Evolutionary conservation across 2,329 filamentous ascomycete genomes (phyloP).

Genomic region (Cladosporium sp.): DNA sequence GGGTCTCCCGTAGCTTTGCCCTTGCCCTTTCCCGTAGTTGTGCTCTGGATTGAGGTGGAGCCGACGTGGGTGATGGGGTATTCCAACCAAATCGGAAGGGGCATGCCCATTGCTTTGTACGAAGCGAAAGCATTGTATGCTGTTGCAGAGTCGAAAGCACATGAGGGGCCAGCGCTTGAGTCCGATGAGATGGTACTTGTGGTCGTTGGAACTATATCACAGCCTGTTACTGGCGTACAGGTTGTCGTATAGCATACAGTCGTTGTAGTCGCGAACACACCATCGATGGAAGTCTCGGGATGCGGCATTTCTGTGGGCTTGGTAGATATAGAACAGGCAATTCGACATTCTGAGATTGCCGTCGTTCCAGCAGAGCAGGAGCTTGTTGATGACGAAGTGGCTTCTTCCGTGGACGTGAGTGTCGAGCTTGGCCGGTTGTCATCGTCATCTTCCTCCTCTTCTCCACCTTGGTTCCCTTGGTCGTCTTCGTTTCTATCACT

Average conservation of each 20-base stretch:
- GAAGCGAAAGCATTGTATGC: neutral
- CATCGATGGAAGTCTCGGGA: neutral
- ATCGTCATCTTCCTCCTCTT: neutral
- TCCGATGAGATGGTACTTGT: too few species aligned
- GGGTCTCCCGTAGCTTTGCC: too few species aligned
- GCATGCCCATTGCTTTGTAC: neutral
- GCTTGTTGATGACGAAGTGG: neutral
- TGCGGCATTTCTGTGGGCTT: neutral
- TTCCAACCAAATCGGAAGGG: neutral
- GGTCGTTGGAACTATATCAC: too few species aligned
- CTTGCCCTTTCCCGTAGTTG: too few species aligned
- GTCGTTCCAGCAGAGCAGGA: neutral
- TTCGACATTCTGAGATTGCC: neutral
- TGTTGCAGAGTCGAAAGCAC: too few species aligned
- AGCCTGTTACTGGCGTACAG: neutral
- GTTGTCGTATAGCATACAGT: neutral
- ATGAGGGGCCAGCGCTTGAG: too few species aligned
- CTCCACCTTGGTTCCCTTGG: too few species aligned
- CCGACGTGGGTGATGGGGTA: neutral
- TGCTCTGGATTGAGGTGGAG: too few species aligned
- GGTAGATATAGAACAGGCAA: neutral
- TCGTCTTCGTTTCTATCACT: too few species aligned
- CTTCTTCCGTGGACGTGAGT: neutral
- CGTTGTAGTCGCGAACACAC: neutral
- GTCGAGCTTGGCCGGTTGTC: too few species aligned